phyloP scores from a whole-genome alignment of 2,329 filamentous ascomycete species.

The Xylaria hypoxylon region DNA sequence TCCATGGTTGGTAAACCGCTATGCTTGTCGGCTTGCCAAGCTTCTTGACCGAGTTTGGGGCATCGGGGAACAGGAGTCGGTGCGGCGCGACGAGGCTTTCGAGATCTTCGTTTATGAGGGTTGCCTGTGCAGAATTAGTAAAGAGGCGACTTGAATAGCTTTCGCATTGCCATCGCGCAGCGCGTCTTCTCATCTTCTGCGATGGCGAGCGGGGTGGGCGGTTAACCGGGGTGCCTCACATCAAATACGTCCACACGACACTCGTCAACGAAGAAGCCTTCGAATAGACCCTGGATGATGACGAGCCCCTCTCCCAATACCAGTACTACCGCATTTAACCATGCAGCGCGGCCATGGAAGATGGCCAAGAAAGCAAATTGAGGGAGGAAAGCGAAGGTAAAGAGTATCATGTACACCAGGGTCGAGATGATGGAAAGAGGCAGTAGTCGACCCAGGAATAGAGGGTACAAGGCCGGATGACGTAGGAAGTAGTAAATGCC shows the following conservation, averaged over 20 bases:
- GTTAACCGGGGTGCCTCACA: conserved; percentile 60
- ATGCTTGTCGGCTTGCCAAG: conserved; percentile 83
- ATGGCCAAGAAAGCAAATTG: conserved; percentile 90
- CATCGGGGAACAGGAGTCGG: conserved; percentile 73
- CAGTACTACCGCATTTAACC: conserved; percentile 87
- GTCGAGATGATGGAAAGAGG: conserved; percentile 85
- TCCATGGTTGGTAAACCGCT: conserved; percentile 89
- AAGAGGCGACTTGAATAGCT: neutral
- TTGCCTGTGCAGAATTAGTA: conserved; percentile 60
- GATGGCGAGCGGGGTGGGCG: neutral
- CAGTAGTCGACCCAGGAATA: conserved; percentile 81
- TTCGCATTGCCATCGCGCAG: neutral
- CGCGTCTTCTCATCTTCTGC: neutral
- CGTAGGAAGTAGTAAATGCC: conserved; percentile 85
- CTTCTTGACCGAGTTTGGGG: conserved; percentile 78
- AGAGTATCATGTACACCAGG: conserved; percentile 86
- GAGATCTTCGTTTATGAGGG: conserved; percentile 79
- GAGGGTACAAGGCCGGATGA: conserved; percentile 83
- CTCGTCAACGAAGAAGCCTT: conserved; percentile 85
- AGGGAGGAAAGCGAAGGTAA: conserved; percentile 87
- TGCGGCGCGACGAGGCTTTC: conserved; percentile 75
- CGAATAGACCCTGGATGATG: conserved; percentile 76
- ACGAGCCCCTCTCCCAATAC: conserved; percentile 86
- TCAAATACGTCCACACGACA: conserved; percentile 86
- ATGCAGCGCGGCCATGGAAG: conserved; percentile 89